phyloP scores from a whole-genome alignment of 345 rosid species.

The Rhizophora apiculata region DNA sequence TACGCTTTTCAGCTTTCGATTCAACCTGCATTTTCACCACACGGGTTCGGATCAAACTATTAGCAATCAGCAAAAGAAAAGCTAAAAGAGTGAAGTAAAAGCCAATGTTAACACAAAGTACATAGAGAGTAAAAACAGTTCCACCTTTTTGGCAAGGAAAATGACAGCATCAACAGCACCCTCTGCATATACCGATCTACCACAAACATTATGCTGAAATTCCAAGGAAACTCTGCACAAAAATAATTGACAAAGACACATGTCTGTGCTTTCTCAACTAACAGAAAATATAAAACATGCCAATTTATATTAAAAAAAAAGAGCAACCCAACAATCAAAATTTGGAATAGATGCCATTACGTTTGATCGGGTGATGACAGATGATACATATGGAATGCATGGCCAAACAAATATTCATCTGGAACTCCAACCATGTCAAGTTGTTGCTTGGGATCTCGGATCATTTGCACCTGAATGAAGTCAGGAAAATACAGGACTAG shows the following conservation, averaged over 20 bases:
- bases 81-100: too few relatives aligned
- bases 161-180: slow-evolving; percentile 88
- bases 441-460: slow-evolving; percentile 77
- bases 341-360: slow-evolving; percentile 33
- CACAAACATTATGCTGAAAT: slow-evolving; percentile 96
- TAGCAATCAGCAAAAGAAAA: not conserved
- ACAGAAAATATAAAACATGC: not conserved
- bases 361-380: slow-evolving; percentile 86
- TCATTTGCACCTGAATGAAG: slow-evolving; percentile 62
- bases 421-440: slow-evolving; percentile 89
- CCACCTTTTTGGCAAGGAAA: slow-evolving; percentile 87
- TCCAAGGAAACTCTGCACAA: slow-evolving; percentile 79
- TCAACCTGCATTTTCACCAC: slow-evolving; percentile 43
- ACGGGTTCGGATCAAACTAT: not conserved
- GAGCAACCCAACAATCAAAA: not conserved
- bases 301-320: not conserved
- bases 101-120: not conserved
- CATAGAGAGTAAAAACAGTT: not conserved
- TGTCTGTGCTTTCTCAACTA: slow-evolving; percentile 9
- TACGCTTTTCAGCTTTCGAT: slow-evolving; percentile 60
- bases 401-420: slow-evolving; percentile 78
- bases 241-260: slow-evolving; percentile 3
- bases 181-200: slow-evolving; percentile 91
- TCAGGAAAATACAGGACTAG: not conserved
- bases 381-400: slow-evolving; percentile 90